Conservation (phyloP, 164 flowering plant species). For the Nymphaea colorata region DNA sequence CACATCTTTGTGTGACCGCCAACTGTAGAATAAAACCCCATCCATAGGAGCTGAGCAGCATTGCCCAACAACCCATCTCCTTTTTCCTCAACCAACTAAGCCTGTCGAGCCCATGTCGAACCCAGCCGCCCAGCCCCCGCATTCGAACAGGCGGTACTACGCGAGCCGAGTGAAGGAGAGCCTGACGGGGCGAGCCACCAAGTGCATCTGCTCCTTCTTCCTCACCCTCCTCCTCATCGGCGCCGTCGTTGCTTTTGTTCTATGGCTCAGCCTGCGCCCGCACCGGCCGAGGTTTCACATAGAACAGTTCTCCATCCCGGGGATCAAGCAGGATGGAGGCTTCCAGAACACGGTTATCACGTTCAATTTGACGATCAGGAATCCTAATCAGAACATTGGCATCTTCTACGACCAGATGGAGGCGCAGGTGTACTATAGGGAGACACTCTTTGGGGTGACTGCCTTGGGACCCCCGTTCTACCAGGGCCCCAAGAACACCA, state of each 20-base stretch:
- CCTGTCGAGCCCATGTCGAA: neutral
- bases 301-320: constrained; percentile 40
- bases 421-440: constrained; percentile 38
- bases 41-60: no score
- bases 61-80: no score
- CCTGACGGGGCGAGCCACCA: constrained; percentile 52
- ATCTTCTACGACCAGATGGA: constrained; percentile 42
- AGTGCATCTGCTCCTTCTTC: constrained; percentile 53
- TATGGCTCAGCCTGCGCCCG: constrained; percentile 84
- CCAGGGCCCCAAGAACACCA: constrained; percentile 68
- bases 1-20: no score
- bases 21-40: no score
- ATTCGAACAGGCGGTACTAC: constrained; percentile 40
- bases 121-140: constrained; percentile 13
- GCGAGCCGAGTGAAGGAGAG: constrained; percentile 65
- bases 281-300: constrained; percentile 77
- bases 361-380: constrained; percentile 56
- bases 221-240: constrained; percentile 37
- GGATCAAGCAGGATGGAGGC: constrained; percentile 31
- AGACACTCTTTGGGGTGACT: constrained; percentile 32
- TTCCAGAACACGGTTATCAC: constrained; percentile 30
- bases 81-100: no score
- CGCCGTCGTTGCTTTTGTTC: constrained; percentile 57
- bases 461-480: constrained; percentile 37
- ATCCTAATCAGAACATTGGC: constrained; percentile 59